A percentile compares a stretch with the other conserved stretches of the same genome.
Evolutionary conservation across 1,284 basidiomycete species (phyloP).

Genomic region (Mycena citricolor): DNA sequence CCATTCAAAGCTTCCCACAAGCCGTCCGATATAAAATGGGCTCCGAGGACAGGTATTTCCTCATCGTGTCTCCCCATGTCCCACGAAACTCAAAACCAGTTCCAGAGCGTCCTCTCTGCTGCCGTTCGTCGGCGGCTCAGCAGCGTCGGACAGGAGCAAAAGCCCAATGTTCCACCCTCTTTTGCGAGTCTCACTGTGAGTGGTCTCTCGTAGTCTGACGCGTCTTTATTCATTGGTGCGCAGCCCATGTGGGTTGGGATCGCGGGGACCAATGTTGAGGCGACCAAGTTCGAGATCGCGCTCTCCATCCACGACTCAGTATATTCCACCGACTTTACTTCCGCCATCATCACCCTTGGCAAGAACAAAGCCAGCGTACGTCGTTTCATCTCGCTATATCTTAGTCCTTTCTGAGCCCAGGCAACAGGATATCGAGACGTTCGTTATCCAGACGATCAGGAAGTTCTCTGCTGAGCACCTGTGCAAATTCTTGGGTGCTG

Average conservation of each 20-base stretch:
- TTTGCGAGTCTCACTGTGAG: constrained; percentile 68
- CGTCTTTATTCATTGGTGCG: constrained; percentile 23
- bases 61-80: constrained; percentile 40
- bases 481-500: constrained; percentile 76
- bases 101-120: constrained; percentile 62
- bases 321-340: constrained; percentile 74
- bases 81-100: constrained; percentile 39
- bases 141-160: constrained; percentile 44
- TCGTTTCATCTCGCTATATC: neutral
- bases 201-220: constrained; percentile 24
- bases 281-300: constrained; percentile 63
- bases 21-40: constrained; percentile 6
- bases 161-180: constrained; percentile 49
- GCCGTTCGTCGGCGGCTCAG: constrained; percentile 61
- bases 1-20: too few species aligned
- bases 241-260: constrained; percentile 85
- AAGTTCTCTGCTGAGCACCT: constrained; percentile 72
- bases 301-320: constrained; percentile 79
- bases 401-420: neutral
- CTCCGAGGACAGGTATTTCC: constrained; percentile 10
- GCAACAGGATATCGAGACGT: constrained; percentile 53
- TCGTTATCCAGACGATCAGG: constrained; percentile 59
- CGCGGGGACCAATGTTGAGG: constrained; percentile 58
- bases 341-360: constrained; percentile 46
- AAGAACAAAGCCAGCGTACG: constrained; percentile 19